Percentiles rank a stretch among this genome's conserved stretches.
Conservation (phyloP, 768 basidiomycete species). For the Phlebiopsis gigantea region DNA sequence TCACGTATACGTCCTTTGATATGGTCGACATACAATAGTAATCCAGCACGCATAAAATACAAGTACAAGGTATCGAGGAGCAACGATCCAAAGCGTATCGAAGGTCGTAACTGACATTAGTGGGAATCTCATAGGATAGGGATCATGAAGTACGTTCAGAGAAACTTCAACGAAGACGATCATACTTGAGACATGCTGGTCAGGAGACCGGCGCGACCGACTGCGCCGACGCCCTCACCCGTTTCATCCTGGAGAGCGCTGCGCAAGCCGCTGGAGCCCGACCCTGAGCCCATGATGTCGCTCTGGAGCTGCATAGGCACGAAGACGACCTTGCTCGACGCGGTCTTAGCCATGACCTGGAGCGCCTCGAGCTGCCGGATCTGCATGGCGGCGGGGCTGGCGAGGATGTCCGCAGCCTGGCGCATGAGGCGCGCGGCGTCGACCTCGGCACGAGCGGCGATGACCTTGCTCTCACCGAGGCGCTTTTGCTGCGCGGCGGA, state of each 20-base stretch:
- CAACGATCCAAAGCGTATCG: no score
- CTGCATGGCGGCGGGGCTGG: slow-evolving; percentile 95
- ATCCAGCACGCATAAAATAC: background rate
- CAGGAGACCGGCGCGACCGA: slow-evolving; percentile 48
- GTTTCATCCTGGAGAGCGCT: slow-evolving; percentile 28
- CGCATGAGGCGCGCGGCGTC: slow-evolving; percentile 94
- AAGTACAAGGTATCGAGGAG: background rate
- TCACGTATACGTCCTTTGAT: no score
- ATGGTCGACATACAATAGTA: background rate
- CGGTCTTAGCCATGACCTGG: slow-evolving; percentile 89
- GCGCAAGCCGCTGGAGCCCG: slow-evolving; percentile 14
- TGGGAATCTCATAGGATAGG: slow-evolving; percentile 35
- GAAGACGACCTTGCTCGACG: slow-evolving; percentile 89
- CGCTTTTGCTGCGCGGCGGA: slow-evolving; percentile 97
- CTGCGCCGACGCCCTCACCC: slow-evolving; percentile 36
- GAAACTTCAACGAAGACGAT: background rate
- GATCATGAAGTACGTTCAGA: slow-evolving; percentile 27
- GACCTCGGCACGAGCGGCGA: slow-evolving; percentile 93
- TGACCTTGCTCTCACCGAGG: slow-evolving; percentile 94
- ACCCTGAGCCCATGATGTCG: slow-evolving; percentile 54
- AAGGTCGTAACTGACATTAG: slow-evolving; percentile 1
- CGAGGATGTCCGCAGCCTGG: slow-evolving; percentile 92
- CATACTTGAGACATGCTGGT: slow-evolving; percentile 38
- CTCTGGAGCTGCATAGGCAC: slow-evolving; percentile 89
- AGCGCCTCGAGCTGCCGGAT: slow-evolving; percentile 95